Evolutionary conservation across 768 basidiomycete genomes (phyloP).

Genomic region (Hericium erinaceus): DNA sequence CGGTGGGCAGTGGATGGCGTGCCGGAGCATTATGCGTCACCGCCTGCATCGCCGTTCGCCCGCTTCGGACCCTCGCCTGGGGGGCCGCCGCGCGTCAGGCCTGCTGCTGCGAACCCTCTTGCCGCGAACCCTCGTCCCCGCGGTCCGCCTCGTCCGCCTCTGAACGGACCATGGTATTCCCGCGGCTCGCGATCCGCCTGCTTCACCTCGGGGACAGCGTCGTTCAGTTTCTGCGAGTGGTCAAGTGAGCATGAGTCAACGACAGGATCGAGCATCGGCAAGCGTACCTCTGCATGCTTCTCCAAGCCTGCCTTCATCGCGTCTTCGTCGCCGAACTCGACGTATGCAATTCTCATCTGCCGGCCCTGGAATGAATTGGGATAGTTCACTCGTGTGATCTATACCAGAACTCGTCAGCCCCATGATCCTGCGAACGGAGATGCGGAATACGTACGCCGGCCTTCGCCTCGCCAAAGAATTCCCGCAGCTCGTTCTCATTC

Average conservation of each 20-base stretch:
- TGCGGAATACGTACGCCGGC: conserved; percentile 41
- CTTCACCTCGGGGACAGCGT: conserved; percentile 54
- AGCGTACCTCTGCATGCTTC: conserved; percentile 60
- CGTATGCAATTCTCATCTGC: conserved; percentile 58
- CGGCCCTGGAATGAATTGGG: conserved; percentile 42
- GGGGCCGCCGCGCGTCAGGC: conserved; percentile 35
- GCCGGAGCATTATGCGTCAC: background rate
- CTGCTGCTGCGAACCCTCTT: conserved; percentile 61
- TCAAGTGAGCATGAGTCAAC: conserved; percentile 6
- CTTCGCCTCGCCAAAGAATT: conserved; percentile 69
- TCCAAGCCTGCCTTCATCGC: conserved; percentile 73
- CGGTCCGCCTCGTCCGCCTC: conserved; percentile 44
- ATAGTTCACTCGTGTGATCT: conserved; percentile 65
- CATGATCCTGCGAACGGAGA: background rate
- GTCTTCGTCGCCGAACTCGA: conserved; percentile 87
- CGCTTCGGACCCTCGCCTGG: conserved; percentile 6
- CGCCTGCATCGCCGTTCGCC: conserved; percentile 21
- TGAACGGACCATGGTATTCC: conserved; percentile 14
- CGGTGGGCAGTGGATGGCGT: background rate
- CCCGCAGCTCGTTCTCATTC: conserved; percentile 57
- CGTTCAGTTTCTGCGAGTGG: conserved; percentile 54
- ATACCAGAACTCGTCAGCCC: background rate
- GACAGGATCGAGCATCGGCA: background rate
- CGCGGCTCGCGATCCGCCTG: conserved; percentile 48
- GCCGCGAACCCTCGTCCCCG: conserved; percentile 49